Conservation (phyloP, 2,329 filamentous ascomycete genomes). For the Neonectria ditissima region DNA sequence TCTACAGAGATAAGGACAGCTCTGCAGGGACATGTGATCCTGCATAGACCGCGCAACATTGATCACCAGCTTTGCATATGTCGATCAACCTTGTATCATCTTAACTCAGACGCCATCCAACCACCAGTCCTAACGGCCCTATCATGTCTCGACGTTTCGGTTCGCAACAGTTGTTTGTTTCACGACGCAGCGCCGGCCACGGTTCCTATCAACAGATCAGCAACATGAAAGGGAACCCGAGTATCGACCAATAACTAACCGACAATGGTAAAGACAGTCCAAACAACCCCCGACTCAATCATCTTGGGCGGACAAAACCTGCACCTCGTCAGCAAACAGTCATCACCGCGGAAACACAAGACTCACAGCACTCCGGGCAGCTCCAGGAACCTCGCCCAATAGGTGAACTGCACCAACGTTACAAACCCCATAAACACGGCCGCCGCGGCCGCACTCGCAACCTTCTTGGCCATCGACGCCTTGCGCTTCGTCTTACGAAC, state of each 20-base stretch:
- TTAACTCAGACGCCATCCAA: too few species aligned
- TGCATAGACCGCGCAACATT: not conserved
- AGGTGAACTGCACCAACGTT: constrained; percentile 31
- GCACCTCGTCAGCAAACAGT: not conserved
- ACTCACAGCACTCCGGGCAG: constrained; percentile 37
- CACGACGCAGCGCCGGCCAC: constrained; percentile 33
- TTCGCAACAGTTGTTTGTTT: not conserved
- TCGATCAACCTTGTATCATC: not conserved
- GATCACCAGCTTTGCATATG: not conserved
- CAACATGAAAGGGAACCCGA: not conserved
- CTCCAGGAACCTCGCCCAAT: constrained; percentile 36
- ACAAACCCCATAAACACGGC: constrained; percentile 32
- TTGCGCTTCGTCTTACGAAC: constrained; percentile 24
- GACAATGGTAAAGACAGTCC: constrained; percentile 23
- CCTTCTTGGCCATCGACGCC: constrained; percentile 20
- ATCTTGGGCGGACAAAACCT: constrained; percentile 31
- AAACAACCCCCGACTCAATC: constrained; percentile 24
- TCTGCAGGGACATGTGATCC: not conserved
- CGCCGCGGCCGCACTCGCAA: constrained; percentile 21
- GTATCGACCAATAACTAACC: constrained; percentile 8
- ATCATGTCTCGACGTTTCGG: not conserved
- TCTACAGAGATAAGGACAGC: not conserved
- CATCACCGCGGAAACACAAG: not conserved
- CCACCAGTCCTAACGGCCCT: not conserved
- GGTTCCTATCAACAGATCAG: constrained; percentile 23